Conservation (phyloP, 129 eudicot genomes). For the Mikania micrantha region DNA sequence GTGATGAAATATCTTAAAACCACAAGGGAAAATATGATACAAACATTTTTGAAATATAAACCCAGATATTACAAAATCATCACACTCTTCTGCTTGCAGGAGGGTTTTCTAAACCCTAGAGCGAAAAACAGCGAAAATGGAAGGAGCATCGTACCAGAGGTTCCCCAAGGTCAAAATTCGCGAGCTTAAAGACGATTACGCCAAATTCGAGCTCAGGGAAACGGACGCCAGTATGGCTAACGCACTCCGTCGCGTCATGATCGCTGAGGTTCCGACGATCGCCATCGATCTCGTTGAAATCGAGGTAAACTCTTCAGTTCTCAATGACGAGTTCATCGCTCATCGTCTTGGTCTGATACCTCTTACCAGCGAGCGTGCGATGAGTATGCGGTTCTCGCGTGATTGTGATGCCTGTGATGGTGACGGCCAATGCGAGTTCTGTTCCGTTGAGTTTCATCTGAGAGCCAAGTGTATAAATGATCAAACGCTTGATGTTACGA, state of each 20-base stretch:
- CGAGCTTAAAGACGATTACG: slow-evolving; percentile 60
- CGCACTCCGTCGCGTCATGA: slow-evolving; percentile 99
- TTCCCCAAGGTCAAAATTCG: slow-evolving; percentile 80
- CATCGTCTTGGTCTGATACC: slow-evolving; percentile 92
- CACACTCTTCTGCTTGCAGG: background rate
- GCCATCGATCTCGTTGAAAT: slow-evolving; percentile 93
- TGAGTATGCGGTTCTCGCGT: slow-evolving; percentile 97
- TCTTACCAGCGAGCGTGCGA: slow-evolving; percentile 81
- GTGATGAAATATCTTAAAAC: background rate
- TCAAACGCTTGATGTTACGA: slow-evolving; percentile 86
- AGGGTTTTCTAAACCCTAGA: slow-evolving; percentile 23
- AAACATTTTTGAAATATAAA: background rate
- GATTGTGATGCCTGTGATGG: slow-evolving; percentile 98
- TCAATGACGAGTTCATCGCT: slow-evolving; percentile 90
- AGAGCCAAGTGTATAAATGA: slow-evolving; percentile 74
- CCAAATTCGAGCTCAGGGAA: slow-evolving; percentile 80
- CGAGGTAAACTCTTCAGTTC: slow-evolving; percentile 89
- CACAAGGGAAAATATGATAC: background rate
- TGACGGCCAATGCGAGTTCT: slow-evolving; percentile 96
- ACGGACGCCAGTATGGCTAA: slow-evolving; percentile 89
- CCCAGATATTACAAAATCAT: background rate
- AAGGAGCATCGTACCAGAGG: slow-evolving; percentile 74
- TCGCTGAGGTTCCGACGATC: slow-evolving; percentile 88
- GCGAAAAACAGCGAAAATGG: slow-evolving; percentile 36
- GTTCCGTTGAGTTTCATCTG: slow-evolving; percentile 93